Conservation (phyloP, 768 basidiomycete genomes). For the Lactarius akahatsu region DNA sequence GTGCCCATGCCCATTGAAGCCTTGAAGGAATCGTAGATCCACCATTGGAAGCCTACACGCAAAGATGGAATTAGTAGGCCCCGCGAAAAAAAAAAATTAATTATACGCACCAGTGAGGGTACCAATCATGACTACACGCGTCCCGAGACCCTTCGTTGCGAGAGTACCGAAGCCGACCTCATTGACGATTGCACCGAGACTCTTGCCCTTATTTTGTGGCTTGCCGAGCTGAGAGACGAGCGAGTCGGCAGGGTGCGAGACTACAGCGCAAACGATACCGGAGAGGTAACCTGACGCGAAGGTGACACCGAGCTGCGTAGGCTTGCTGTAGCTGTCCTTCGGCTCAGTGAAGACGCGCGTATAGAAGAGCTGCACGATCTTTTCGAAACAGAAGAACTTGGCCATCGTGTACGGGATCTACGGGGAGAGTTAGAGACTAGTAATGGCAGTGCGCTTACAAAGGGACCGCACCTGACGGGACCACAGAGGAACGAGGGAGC, state of each 20-base stretch:
- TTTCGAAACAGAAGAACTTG: slow-evolving; percentile 96
- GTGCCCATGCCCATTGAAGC: slow-evolving; percentile 80
- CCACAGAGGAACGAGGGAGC: slow-evolving; percentile 83
- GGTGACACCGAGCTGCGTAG: slow-evolving; percentile 85
- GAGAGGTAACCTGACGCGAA: slow-evolving; percentile 91
- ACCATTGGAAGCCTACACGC: slow-evolving; percentile 83
- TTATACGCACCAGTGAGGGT: slow-evolving; percentile 33
- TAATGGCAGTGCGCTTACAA: background rate
- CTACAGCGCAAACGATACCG: slow-evolving; percentile 93
- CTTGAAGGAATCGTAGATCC: slow-evolving; percentile 92
- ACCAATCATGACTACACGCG: slow-evolving; percentile 79
- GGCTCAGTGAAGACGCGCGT: slow-evolving; percentile 80
- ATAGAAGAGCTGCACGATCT: slow-evolving; percentile 84
- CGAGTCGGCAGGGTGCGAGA: slow-evolving; percentile 95
- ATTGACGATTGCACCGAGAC: slow-evolving; percentile 61
- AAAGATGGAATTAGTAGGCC: slow-evolving; percentile 33
- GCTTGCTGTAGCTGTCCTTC: slow-evolving; percentile 75
- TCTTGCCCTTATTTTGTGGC: slow-evolving; percentile 79
- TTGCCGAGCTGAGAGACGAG: slow-evolving; percentile 94
- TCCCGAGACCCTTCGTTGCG: slow-evolving; percentile 84
- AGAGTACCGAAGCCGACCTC: slow-evolving; percentile 67
- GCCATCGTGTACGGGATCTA: slow-evolving; percentile 99
- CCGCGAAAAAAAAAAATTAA: background rate
- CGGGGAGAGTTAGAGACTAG: slow-evolving; percentile 9
- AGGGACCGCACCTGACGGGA: slow-evolving; percentile 68